A percentile compares a stretch with the other conserved stretches of the same genome.
phyloP scores from a whole-genome alignment of 2,329 filamentous ascomycete species.

The Xylariales sp. region DNA sequence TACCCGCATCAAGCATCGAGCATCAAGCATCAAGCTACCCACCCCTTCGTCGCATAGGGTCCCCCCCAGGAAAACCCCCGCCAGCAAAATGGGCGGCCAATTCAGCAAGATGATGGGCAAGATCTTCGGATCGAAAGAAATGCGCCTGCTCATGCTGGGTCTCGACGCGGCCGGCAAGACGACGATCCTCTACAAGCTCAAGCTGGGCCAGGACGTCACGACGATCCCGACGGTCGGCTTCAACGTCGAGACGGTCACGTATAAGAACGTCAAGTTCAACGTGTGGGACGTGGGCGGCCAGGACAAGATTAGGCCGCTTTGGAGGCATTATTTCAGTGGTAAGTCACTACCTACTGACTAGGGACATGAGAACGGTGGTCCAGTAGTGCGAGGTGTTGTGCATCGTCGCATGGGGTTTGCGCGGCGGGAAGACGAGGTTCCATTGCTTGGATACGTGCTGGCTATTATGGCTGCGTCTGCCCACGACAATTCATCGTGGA shows the following conservation, averaged over 20 bases:
- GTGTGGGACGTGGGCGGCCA: slow-evolving; percentile 99
- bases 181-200: slow-evolving; percentile 98
- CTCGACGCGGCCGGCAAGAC: slow-evolving; percentile 98
- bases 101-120: slow-evolving; percentile 96
- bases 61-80: not conserved
- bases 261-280: slow-evolving; percentile 99
- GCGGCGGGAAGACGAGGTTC: no score
- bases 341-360: slow-evolving; percentile 24
- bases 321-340: slow-evolving; percentile 95
- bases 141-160: slow-evolving; percentile 97
- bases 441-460: no score
- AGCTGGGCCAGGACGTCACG: slow-evolving; percentile 95
- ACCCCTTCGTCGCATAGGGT: not conserved
- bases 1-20: no score
- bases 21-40: no score
- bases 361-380: not conserved
- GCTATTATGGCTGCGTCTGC: no score
- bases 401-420: no score
- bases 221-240: slow-evolving; percentile 98
- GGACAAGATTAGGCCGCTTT: slow-evolving; percentile 96
- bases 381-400: no score
- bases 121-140: slow-evolving; percentile 98
- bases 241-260: slow-evolving; percentile 98
- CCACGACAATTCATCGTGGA: no score
- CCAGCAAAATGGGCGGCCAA: slow-evolving; percentile 76